Evolutionary conservation across 352 stramenopile genomes (phyloP), one percentile per base, ranked within the genome.

Genomic region (Globisporangium apiculatum): DNA sequence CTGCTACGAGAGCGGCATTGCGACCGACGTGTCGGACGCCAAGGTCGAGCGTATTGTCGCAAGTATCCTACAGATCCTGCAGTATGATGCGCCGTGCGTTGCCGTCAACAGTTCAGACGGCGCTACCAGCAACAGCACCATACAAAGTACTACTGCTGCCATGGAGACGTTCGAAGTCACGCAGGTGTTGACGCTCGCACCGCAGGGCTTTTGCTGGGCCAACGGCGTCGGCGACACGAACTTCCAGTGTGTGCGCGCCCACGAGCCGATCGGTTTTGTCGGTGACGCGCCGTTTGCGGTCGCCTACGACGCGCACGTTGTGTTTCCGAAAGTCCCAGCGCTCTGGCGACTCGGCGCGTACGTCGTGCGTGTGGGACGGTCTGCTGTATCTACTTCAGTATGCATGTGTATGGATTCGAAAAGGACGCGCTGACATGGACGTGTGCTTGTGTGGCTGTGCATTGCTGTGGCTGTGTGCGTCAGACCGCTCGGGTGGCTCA

Each of bases 1-100:
- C 31, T 90, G 80, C 66, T 88, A 75, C 35, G 82, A 92, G 60
- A 89, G 77, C 56, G 79, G 82, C 0, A 15, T 87, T 9, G 75
- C 78, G 24, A 79, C 64, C 40, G 79, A 89, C 57, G 53, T 85
- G 8, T 86, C 73, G 6, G 45, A 61, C 10, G 42, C 48, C 7
- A 89, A 81, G 54, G 68, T 87, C 31, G 61, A 75, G 15, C 60
- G 58, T 4, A 76, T 87, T 37, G 65, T 61, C 5, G 51, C 61
- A 5, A 71, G 75, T 41, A 42, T 91, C 6, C 52, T 80, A 53
- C 55, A 71, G 40, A 82, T 91, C 17, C 66, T 91, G 37, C 49
- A 68, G 24, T 47, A 66, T 36, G 81, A 91, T 40, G 73, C 66
- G 43, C 53, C 64, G 2, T 57, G 50, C 11, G 58, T 89, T 11